Base-by-base conservation (phyloP, 345 rosid species). In the Nasturtium officinale region DNA sequence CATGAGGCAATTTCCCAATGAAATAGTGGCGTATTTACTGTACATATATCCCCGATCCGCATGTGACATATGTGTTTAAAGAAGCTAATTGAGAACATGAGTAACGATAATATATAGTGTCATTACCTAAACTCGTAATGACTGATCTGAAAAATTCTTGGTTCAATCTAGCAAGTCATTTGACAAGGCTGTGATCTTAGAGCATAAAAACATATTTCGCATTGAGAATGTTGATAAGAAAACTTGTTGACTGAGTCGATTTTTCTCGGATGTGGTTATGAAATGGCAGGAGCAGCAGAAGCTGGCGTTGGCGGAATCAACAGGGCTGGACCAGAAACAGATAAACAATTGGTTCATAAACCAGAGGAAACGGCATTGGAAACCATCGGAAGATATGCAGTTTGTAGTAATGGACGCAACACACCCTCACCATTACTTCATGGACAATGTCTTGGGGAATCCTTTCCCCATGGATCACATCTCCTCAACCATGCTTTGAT, bases 301-400 rank as follows among this genome's bases (percentile, higher is more conserved):
- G 87, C 79, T 89, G 12, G 96, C 92, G 0, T 76, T 96, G 0
- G 99, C 98, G 0, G 97, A 92, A 53, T 83, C 99, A 1, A 92
- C 99, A 0, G 97, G 99, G 3, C 78, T 95, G 54, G 99, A 95
- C 80, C 96, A 86, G 85, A 95, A 95, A 84, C 99, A 95, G 69
- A 96, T 92, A 65, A 96, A 92, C 86, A 96, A 96, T 79, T 96
- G 99, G 99, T 96, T 96, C 83, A 96, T 96, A 61, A 96, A 96
- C 74, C 99, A 96, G 73, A 89, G 98, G 82, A 96, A 92, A 74
- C 78, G 99, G n/a, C 99, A 92, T 77, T 96, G 99, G 99, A 96
- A 90, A 77, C 99, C 99, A 0, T 82, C 95, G 0, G 99, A 96
- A 74, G 98, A 96, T 45, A 90, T 92, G 98, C 97, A 90, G 76